Conservation (phyloP, 148 eudicot genomes). For the Spergularia marina region DNA sequence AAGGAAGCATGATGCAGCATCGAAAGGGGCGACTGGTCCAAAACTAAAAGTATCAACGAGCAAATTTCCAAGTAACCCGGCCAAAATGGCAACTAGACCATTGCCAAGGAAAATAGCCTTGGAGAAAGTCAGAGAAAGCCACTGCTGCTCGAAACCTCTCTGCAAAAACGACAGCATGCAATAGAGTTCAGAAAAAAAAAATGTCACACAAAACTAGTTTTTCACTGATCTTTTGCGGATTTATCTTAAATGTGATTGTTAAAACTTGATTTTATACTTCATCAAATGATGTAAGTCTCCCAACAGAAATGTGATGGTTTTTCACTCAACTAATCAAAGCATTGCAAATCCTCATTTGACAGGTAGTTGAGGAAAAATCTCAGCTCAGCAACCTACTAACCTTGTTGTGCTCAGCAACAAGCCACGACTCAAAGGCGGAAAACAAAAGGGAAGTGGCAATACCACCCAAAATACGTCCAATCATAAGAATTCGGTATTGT, state of each 20-base stretch:
- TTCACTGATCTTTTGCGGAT: not conserved
- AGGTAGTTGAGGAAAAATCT: not conserved
- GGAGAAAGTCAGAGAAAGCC: slow-evolving; percentile 94
- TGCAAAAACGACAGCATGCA: slow-evolving; percentile 31
- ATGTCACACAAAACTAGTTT: not conserved
- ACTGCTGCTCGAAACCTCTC: slow-evolving; percentile 88
- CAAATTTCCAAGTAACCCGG: slow-evolving; percentile 87
- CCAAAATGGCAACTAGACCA: slow-evolving; percentile 83
- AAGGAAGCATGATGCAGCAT: slow-evolving; percentile 90
- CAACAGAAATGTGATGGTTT: too few species aligned
- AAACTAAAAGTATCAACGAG: slow-evolving; percentile 66
- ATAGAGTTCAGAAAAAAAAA: not conserved
- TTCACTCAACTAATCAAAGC: too few species aligned
- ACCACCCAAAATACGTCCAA: slow-evolving; percentile 93
- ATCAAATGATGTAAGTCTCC: too few species aligned
- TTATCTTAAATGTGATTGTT: too few species aligned
- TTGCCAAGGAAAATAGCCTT: slow-evolving; percentile 97
- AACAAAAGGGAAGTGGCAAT: slow-evolving; percentile 91
- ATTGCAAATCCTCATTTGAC: too few species aligned
- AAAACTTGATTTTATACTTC: too few species aligned
- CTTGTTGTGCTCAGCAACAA: slow-evolving; percentile 95
- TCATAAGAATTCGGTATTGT: slow-evolving; percentile 74
- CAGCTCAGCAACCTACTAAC: slow-evolving; percentile 23
- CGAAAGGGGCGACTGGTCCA: slow-evolving; percentile 97
- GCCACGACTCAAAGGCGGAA: slow-evolving; percentile 96